These are phyloP conservation scores for Phyllosticta ampelicida DNA, from an alignment of 2,329 filamentous ascomycete genomes.

Conservation along the genomic window DNA sequence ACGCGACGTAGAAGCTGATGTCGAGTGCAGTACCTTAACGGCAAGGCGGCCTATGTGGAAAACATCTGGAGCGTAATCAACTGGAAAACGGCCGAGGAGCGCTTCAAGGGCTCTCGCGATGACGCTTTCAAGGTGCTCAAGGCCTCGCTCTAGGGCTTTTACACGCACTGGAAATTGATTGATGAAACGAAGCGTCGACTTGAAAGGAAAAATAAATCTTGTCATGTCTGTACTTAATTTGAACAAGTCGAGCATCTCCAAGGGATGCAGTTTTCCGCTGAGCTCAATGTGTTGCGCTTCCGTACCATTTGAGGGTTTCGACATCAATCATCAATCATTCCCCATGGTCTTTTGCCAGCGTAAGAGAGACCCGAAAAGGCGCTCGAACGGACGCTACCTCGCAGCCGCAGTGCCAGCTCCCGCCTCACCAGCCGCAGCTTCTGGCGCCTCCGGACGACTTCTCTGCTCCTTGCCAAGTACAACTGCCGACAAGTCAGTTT, in stretches of 20 bases:
- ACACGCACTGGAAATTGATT: neutral
- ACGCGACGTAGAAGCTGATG: slow-evolving; percentile 11
- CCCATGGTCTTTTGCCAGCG: too few species aligned
- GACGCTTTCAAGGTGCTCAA: slow-evolving; percentile 31
- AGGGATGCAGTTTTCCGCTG: neutral
- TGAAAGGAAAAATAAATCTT: neutral
- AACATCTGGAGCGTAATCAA: slow-evolving; percentile 72
- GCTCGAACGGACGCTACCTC: neutral
- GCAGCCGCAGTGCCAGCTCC: neutral
- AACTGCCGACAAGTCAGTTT: neutral
- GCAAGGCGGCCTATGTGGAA: slow-evolving; percentile 62
- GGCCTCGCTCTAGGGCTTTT: slow-evolving; percentile 15
- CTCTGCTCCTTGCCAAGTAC: neutral
- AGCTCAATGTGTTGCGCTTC: neutral
- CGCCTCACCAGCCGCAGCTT: neutral
- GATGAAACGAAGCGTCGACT: neutral
- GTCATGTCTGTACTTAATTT: neutral
- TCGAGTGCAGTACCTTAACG: slow-evolving; percentile 55
- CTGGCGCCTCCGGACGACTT: neutral
- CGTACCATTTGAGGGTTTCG: neutral
- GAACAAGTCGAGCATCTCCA: neutral
- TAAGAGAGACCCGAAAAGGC: too few species aligned
- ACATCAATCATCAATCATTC: neutral
- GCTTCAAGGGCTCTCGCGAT: slow-evolving; percentile 41
- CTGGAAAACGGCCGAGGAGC: slow-evolving; percentile 59